A percentile compares a stretch with the other conserved stretches of the same genome.
Evolutionary conservation across 2,329 filamentous ascomycete species (phyloP).

Genomic region (Verticillium nubilum): DNA sequence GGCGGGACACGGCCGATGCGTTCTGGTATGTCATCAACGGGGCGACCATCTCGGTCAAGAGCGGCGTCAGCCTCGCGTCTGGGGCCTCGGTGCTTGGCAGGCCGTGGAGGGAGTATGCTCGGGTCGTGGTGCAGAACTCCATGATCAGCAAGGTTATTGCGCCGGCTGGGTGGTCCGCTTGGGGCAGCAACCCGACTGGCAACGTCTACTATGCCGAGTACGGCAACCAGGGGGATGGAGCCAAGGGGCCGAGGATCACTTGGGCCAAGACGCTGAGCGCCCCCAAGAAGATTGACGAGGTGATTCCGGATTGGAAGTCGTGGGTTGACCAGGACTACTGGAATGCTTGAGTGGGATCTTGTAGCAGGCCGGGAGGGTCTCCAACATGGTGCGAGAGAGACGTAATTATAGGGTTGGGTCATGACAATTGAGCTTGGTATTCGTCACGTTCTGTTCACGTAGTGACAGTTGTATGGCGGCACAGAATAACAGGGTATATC

Average conservation of each 20-base stretch:
- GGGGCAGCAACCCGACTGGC: slow-evolving; percentile 44
- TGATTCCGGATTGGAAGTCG: slow-evolving; percentile 5
- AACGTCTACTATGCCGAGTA: slow-evolving; percentile 55
- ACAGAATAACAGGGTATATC: background rate
- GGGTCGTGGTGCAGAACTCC: slow-evolving; percentile 43
- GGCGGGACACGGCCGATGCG: slow-evolving; percentile 30
- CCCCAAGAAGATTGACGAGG: slow-evolving; percentile 23
- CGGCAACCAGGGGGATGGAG: slow-evolving; percentile 50
- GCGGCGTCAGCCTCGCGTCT: slow-evolving; percentile 26
- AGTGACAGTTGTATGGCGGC: background rate
- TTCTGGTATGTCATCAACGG: slow-evolving; percentile 42
- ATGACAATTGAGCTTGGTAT: background rate
- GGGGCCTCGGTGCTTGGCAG: slow-evolving; percentile 41
- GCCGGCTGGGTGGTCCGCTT: slow-evolving; percentile 50
- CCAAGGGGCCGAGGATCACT: slow-evolving; percentile 45
- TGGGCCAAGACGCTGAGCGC: slow-evolving; percentile 29
- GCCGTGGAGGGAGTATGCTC: slow-evolving; percentile 40
- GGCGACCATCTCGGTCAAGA: slow-evolving; percentile 31
- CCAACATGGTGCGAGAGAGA: no score
- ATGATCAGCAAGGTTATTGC: slow-evolving; percentile 51
- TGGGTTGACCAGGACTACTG: slow-evolving; percentile 9
- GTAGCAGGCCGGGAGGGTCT: no score
- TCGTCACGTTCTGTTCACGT: background rate
- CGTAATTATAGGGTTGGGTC: no score
- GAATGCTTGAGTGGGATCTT: background rate